Evolutionary conservation across 73 alveolate genomes (phyloP), one percentile per base, ranked within the genome.

Genomic region (Durusdinium trenchii): DNA sequence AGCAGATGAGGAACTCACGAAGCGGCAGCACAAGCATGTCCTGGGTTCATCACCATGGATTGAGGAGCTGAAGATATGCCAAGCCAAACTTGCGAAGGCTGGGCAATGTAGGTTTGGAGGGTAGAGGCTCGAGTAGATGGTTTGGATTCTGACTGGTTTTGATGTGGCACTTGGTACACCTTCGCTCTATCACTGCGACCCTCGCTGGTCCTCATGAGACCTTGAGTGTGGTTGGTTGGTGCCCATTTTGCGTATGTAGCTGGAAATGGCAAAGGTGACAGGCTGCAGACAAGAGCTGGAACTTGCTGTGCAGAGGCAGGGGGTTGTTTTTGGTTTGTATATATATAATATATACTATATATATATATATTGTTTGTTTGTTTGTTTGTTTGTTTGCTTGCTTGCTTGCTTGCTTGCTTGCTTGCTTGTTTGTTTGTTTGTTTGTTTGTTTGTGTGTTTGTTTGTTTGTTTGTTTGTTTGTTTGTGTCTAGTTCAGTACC

Each of bases 281-380:
- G 78, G 98, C 85, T 48, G 89, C 98, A 91, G n/a, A 54, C 89
- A 91, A 47, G 89, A 91, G 32, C 89, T 91, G 87, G 61, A 91
- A 76, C 89, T 67, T 52, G 89, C 87, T 38, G 89, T 91, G n/a
- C 54, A 32, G 54, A 67, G 73, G 96, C 28, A 30, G 47, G 47
- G 67, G 75, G 20, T 30, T 73, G n/a, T n/a, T n/a, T n/a, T n/a
- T n/a, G n/a, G n/a, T n/a, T n/a, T n/a, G n/a, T n/a, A n/a, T n/a
- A n/a, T n/a, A n/a, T n/a, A n/a, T n/a, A n/a, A n/a, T n/a, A n/a
- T n/a, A n/a, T n/a, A n/a, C n/a, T n/a, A n/a, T n/a, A n/a, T n/a
- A n/a, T n/a, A n/a, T n/a, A n/a, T n/a, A n/a, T n/a, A n/a, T n/a
- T n/a, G n/a, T n/a, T n/a, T n/a, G n/a, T n/a, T n/a, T n/a, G n/a